Percentiles rank a stretch among this genome's conserved stretches.
Conservation (phyloP, 495 filamentous ascomycete genomes). For the Tricharina praecox region DNA sequence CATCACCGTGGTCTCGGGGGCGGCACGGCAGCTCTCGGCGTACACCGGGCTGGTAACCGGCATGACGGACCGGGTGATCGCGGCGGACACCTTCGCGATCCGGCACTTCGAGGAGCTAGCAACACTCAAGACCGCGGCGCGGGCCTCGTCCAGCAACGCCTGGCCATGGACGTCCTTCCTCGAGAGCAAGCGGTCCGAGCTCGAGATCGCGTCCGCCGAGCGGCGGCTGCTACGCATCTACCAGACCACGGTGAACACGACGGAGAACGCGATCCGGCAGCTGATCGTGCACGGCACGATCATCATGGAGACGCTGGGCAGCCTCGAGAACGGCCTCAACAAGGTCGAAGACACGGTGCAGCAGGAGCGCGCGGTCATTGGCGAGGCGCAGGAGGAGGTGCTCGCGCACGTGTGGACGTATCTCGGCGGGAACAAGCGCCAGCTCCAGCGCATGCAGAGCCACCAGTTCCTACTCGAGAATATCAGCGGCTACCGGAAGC, state of each 20-base stretch:
- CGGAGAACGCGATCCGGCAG: slow-evolving; percentile 45
- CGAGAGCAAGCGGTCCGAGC: slow-evolving; percentile 44
- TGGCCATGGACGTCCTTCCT: slow-evolving; percentile 41
- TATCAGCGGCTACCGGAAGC: slow-evolving; percentile 41
- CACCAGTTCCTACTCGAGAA: slow-evolving; percentile 42
- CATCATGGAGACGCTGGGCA: slow-evolving; percentile 38
- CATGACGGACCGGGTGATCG: too few species aligned
- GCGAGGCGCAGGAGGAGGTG: slow-evolving; percentile 40
- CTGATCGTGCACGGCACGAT: slow-evolving; percentile 51
- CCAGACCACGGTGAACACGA: slow-evolving; percentile 42
- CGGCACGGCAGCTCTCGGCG: too few species aligned
- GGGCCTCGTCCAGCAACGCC: slow-evolving; percentile 49
- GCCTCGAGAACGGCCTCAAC: slow-evolving; percentile 45
- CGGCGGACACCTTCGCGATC: too few species aligned
- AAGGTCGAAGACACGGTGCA: slow-evolving; percentile 46
- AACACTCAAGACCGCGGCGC: slow-evolving; percentile 53
- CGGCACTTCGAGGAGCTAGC: slow-evolving; percentile 11
- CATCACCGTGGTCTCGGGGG: too few species aligned
- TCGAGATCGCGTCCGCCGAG: slow-evolving; percentile 6
- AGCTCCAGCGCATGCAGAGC: slow-evolving; percentile 37
- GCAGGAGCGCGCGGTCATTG: slow-evolving; percentile 35
- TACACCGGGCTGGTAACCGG: too few species aligned
- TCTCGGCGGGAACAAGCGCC: slow-evolving; percentile 44
- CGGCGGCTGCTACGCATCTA: slow-evolving; percentile 37
- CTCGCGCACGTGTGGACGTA: slow-evolving; percentile 48